These are phyloP conservation scores for Aspergillus indologenus DNA, from an alignment of 495 filamentous ascomycete genomes.

Conservation along the genomic window DNA sequence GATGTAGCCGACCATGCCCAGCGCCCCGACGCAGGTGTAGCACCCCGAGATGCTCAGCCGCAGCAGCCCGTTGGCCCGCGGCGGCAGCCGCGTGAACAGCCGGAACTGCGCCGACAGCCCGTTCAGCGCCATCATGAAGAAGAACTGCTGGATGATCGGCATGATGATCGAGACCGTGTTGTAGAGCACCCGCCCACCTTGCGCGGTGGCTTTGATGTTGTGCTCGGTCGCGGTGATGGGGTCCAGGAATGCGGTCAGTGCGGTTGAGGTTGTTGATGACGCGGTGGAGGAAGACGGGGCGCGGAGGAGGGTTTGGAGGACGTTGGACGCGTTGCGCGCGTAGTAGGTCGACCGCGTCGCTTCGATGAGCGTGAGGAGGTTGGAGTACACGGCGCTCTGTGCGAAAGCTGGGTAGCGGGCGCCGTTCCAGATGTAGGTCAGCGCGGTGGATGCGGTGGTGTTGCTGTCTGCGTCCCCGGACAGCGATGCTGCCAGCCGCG, in stretches of 20 bases:
- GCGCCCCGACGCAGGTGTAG: conserved; percentile 40
- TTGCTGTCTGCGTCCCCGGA: conserved; percentile 12
- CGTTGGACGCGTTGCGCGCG: conserved; percentile 27
- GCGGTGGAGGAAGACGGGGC: no score
- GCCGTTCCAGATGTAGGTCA: conserved; percentile 47
- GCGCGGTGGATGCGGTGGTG: conserved; percentile 1
- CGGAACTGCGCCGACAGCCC: conserved; percentile 37
- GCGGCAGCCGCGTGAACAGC: conserved; percentile 32
- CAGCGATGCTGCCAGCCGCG: conserved; percentile 27
- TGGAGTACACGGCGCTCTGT: conserved; percentile 27
- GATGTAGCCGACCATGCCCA: conserved; percentile 40
- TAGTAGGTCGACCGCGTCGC: conserved; percentile 31
- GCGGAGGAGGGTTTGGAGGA: conserved; percentile 9
- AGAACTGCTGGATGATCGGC: conserved; percentile 46
- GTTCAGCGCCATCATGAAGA: conserved; percentile 40
- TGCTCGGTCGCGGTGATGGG: conserved; percentile 32
- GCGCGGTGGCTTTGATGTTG: conserved; percentile 40
- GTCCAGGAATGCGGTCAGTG: conserved; percentile 29
- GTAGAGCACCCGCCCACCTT: conserved; percentile 42
- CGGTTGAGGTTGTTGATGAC: no score
- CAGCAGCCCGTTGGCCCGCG: conserved; percentile 34
- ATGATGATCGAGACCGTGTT: conserved; percentile 45
- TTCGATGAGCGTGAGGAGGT: conserved; percentile 26
- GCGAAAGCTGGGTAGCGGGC: conserved; percentile 38
- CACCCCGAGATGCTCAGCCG: conserved; percentile 32